Conservation (phyloP, 2,329 filamentous ascomycete genomes). For the Paracoccidioides lutzii region DNA sequence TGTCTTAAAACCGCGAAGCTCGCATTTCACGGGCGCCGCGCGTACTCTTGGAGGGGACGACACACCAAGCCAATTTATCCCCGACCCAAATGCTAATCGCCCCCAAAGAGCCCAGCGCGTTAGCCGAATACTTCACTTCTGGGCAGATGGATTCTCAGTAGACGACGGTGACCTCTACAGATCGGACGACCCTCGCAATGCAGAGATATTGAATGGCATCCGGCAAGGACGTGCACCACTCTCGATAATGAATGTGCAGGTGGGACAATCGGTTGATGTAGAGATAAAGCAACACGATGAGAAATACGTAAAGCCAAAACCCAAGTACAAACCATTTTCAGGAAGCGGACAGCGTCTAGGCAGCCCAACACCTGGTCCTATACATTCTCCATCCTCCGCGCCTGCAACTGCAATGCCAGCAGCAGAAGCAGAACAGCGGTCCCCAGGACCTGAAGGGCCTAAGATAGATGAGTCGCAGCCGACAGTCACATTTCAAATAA, state of each 20-base stretch:
- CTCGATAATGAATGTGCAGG: conserved; percentile 49
- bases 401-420: conserved; percentile 16
- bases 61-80: conserved; percentile 44
- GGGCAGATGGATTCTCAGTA: conserved; percentile 53
- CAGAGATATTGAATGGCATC: conserved; percentile 49
- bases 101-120: conserved; percentile 38
- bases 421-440: conserved; percentile 12
- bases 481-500: conserved; percentile 47
- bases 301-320: conserved; percentile 51
- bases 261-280: conserved; percentile 52
- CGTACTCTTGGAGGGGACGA: conserved; percentile 55
- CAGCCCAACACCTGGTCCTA: conserved; percentile 47
- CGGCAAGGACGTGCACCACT: conserved; percentile 50
- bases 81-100: conserved; percentile 35
- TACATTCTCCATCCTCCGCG: conserved; percentile 24
- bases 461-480: conserved; percentile 46
- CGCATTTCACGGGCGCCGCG: conserved; percentile 47
- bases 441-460: conserved; percentile 26
- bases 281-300: conserved; percentile 51
- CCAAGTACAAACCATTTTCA: conserved; percentile 50
- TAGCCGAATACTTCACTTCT: conserved; percentile 49
- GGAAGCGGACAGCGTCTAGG: conserved; percentile 50
- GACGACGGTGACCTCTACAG: conserved; percentile 52
- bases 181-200: conserved; percentile 51
- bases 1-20: conserved; percentile 30